These are phyloP conservation scores for Haematococcus sp. DNA, from an alignment of 139 green algal species.

Conservation along the genomic window DNA sequence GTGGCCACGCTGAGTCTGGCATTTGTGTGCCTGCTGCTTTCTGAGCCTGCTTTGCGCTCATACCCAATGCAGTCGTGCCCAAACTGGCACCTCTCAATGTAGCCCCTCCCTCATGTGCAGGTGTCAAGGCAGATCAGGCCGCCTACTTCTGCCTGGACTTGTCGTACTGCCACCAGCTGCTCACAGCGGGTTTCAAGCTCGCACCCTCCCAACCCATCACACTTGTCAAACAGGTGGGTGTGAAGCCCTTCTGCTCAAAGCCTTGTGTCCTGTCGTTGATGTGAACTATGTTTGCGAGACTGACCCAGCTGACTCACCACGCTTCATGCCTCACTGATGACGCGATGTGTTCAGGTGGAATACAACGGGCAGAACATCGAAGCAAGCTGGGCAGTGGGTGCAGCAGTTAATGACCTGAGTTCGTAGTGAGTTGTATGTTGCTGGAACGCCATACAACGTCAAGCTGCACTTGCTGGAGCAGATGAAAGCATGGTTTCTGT, in stretches of 20 bases:
- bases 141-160: constrained; percentile 95
- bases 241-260: too few species aligned
- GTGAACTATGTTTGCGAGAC: background rate
- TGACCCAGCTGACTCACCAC: background rate
- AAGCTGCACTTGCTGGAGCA: too few species aligned
- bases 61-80: too few species aligned
- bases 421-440: too few species aligned
- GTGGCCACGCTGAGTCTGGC: too few species aligned
- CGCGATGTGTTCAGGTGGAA: constrained; percentile 69
- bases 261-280: too few species aligned
- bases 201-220: constrained; percentile 20
- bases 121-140: constrained; percentile 44
- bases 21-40: too few species aligned
- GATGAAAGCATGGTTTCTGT: too few species aligned
- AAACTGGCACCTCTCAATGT: too few species aligned
- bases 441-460: too few species aligned
- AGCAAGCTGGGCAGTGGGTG: constrained; percentile 87
- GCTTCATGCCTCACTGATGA: background rate
- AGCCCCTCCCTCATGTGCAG: background rate
- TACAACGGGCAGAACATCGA: constrained; percentile 89
- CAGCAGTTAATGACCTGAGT: constrained; percentile 68
- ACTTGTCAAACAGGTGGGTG: constrained; percentile 40
- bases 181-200: constrained; percentile 85
- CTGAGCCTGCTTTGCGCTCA: too few species aligned
- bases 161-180: constrained; percentile 79